Evolutionary conservation across 352 stramenopile species (phyloP).

Genomic region (Globisporangium middletonii): DNA sequence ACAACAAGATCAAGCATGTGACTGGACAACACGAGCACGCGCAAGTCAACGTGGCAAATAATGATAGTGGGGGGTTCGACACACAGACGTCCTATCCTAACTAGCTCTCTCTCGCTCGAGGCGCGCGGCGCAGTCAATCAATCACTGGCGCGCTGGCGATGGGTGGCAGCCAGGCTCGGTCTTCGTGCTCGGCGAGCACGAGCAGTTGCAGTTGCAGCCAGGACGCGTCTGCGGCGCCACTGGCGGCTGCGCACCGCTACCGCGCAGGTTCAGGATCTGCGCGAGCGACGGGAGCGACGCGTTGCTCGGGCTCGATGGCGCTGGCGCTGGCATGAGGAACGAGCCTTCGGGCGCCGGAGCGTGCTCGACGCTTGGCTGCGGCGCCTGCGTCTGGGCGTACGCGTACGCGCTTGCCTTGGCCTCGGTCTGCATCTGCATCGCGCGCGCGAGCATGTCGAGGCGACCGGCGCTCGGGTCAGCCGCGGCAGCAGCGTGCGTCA

Average conservation of each 20-base stretch:
- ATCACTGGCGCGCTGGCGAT: conserved; percentile 11
- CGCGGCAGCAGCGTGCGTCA: conserved; percentile 12
- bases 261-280: conserved; percentile 68
- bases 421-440: conserved; percentile 34
- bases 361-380: conserved; percentile 18
- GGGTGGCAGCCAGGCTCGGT: conserved; percentile 5
- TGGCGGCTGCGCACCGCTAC: conserved; percentile 5
- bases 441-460: conserved; percentile 68
- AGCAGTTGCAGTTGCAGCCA: conserved; percentile 20
- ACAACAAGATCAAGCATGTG: no score
- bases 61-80: no score
- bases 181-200: conserved; percentile 14
- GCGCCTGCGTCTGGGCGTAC: conserved; percentile 7
- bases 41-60: no score
- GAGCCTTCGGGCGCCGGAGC: conserved; percentile 14
- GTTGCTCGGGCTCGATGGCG: conserved; percentile 27
- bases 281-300: conserved; percentile 57
- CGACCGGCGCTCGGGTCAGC: conserved; percentile 29
- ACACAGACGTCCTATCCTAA: no score
- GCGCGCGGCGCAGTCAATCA: no score
- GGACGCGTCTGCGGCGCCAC: background rate
- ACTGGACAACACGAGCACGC: no score
- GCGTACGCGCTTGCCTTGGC: conserved; percentile 5
- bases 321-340: conserved; percentile 9
- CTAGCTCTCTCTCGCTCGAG: no score